Evolutionary conservation across 352 stramenopile species (phyloP).

Genomic region (Phytophthora hibernalis): DNA sequence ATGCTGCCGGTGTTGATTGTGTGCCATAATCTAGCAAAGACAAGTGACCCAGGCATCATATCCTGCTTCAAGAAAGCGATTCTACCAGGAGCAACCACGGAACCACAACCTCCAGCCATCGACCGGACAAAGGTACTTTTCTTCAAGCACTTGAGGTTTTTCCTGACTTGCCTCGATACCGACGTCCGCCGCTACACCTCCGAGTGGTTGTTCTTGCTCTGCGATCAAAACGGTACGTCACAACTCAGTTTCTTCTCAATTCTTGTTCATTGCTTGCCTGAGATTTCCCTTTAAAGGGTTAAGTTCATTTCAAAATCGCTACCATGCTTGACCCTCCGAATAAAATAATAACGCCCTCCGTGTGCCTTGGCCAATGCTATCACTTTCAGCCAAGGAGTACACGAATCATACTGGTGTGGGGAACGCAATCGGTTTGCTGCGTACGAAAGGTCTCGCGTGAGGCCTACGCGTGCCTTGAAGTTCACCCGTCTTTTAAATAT

Average conservation of each 20-base stretch:
- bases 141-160: slow-evolving; percentile 72
- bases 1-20: slow-evolving; percentile 68
- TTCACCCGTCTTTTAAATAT: slow-evolving; percentile 22
- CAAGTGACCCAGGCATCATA: slow-evolving; percentile 28
- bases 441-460: slow-evolving; percentile 69
- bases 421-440: slow-evolving; percentile 79
- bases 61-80: slow-evolving; percentile 54
- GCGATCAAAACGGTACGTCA: slow-evolving; percentile 72
- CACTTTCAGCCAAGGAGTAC: slow-evolving; percentile 66
- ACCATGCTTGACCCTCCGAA: slow-evolving; percentile 16
- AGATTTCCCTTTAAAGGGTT: slow-evolving; percentile 18
- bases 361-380: slow-evolving; percentile 1
- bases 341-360: slow-evolving; percentile 40
- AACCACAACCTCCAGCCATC: background rate
- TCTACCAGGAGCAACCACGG: slow-evolving; percentile 25
- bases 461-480: background rate
- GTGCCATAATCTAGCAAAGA: slow-evolving; percentile 68
- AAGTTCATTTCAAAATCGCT: slow-evolving; percentile 43
- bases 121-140: slow-evolving; percentile 39
- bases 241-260: slow-evolving; percentile 16
- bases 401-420: slow-evolving; percentile 72
- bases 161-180: slow-evolving; percentile 77
- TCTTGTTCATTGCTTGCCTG: slow-evolving; percentile 13
- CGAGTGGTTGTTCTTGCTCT: slow-evolving; percentile 80
- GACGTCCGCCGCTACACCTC: slow-evolving; percentile 71